Conservation (phyloP, 2,329 filamentous ascomycete species). For the Rutstroemia sydowiana region DNA sequence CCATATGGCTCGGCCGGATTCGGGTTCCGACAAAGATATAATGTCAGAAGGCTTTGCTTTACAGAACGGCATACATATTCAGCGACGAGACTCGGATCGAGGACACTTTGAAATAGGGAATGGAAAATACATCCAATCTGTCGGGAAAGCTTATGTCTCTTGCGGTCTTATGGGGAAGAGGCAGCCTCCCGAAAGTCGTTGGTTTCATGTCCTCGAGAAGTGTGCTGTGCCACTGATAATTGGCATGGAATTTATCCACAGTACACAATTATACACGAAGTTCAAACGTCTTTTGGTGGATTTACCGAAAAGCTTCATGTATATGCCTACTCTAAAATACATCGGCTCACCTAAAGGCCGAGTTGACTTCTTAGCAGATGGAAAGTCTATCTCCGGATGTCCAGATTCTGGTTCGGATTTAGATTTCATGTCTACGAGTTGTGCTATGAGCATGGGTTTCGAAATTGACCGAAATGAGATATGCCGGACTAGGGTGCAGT, state of each 20-base stretch:
- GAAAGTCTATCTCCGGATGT: background rate
- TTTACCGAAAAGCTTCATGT: background rate
- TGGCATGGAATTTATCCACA: background rate
- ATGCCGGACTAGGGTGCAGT: too few relatives aligned
- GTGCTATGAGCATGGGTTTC: background rate
- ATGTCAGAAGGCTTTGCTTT: background rate
- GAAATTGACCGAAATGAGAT: too few relatives aligned
- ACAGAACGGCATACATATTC: background rate
- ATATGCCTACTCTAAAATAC: background rate
- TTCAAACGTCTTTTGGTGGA: background rate
- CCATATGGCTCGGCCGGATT: background rate
- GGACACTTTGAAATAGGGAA: background rate
- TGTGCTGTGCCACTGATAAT: background rate
- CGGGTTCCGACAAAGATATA: background rate
- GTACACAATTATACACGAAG: background rate
- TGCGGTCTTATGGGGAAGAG: background rate
- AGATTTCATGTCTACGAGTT: background rate
- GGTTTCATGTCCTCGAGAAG: background rate
- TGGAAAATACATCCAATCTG: background rate
- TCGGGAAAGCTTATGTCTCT: background rate
- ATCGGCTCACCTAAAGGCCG: background rate
- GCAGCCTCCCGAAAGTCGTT: background rate
- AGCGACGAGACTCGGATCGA: background rate
- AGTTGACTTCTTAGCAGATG: background rate
- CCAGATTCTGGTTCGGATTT: background rate